Base-by-base conservation (phyloP, 2,329 filamentous ascomycete species). In the Colletotrichum noveboracense region DNA sequence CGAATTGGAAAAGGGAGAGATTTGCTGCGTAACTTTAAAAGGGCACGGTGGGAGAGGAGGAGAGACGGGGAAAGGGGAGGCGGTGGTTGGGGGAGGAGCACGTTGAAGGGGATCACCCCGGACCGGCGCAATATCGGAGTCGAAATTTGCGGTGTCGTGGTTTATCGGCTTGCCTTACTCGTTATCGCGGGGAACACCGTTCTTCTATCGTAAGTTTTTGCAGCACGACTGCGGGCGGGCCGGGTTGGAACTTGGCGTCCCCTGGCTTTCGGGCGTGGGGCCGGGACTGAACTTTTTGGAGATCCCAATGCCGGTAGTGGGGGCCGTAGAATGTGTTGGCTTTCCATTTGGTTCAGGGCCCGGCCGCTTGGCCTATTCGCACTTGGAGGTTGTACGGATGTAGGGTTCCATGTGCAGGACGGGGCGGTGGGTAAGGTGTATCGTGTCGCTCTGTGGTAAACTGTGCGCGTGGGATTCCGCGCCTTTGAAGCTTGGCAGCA, bases 61-160 rank as follows among this genome's bases (percentile, higher is more conserved):
- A 21, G 21, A 26, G 43, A 38, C n/a, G 32, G 36, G n/a, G 34
- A 28, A 43, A 56, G 65, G 65, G 26, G 65, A 56, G n/a, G 48
- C 43, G 65, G 65, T 66, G 64, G 62, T 66, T 55, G 64, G 55
- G 26, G 13, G 52, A 68, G 32, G 43, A 38, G 12, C 6, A 48
- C 18, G 26, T 12, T 14, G 62, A 52, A 26, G 34, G 18, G 36
- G 24, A 26, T 10, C 32, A n/a, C 32, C 21, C 67, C 26, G 56
- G 55, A 62, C 55, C 67, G 67, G 67, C 26, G 67, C 67, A 61
- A 43, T 43, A 70, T 70, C 67, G 67, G 67, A 62, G 67, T n/a
- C 13, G 55, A 52, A 70, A 70, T 70, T 69, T 70, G 67, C 67
- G 67, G 34, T 69, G 66, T 70, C 66, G 34, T 18, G 48, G 66